A percentile compares a stretch with the other conserved stretches of the same genome.
Evolutionary conservation across 352 stramenopile genomes (phyloP).

Genomic region (Phytopythium boreale): DNA sequence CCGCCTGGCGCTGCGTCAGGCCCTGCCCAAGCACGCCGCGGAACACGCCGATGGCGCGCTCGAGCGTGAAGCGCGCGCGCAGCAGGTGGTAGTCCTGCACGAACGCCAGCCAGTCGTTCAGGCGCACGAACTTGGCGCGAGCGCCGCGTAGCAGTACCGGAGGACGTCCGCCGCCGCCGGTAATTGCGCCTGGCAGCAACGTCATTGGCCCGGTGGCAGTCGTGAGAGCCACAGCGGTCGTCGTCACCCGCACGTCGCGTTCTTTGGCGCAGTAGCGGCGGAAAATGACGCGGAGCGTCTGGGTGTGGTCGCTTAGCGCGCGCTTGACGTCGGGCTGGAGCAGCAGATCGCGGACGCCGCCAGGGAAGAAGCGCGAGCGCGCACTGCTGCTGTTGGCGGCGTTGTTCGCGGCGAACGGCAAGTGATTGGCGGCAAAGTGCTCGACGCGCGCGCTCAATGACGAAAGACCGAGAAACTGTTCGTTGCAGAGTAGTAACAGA

Average conservation of each 20-base stretch:
- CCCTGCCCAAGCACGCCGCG: slow-evolving; percentile 51
- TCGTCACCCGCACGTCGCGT: slow-evolving; percentile 28
- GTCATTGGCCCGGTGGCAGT: slow-evolving; percentile 12
- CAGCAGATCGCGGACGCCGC: slow-evolving; percentile 53
- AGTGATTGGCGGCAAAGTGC: slow-evolving; percentile 43
- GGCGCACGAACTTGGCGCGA: slow-evolving; percentile 63
- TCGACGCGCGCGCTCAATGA: slow-evolving; percentile 64
- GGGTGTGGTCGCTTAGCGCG: slow-evolving; percentile 45
- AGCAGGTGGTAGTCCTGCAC: slow-evolving; percentile 68
- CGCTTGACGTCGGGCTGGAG: slow-evolving; percentile 52
- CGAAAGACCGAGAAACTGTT: slow-evolving; percentile 62
- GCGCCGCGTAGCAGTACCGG: slow-evolving; percentile 2
- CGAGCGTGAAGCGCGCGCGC: slow-evolving; percentile 52
- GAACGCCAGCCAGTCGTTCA: slow-evolving; percentile 68
- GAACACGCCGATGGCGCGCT: slow-evolving; percentile 54
- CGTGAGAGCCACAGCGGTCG: slow-evolving; percentile 14
- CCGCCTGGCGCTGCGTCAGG: slow-evolving; percentile 7
- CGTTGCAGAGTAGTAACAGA: slow-evolving; percentile 69
- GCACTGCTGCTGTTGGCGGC: neutral
- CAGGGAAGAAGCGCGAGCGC: slow-evolving; percentile 17
- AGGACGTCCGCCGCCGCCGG: neutral
- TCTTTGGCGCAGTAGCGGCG: slow-evolving; percentile 73
- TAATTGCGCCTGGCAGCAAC: too few species aligned
- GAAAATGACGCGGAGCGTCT: slow-evolving; percentile 65
- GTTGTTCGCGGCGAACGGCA: slow-evolving; percentile 49